Evolutionary conservation across 345 rosid genomes (phyloP).

Genomic region (Leavenworthia alabamica): DNA sequence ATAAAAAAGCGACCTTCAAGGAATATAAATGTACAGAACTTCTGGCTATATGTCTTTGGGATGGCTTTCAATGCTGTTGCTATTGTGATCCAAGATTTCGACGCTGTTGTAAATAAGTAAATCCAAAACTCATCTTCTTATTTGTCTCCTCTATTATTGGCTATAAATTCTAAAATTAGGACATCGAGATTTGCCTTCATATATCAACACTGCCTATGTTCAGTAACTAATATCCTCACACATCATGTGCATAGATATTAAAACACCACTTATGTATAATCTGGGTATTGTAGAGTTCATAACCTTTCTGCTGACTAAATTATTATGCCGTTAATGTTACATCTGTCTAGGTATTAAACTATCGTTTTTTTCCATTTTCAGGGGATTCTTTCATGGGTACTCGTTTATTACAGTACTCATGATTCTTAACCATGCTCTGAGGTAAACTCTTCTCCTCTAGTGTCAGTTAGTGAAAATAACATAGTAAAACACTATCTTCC

Average conservation of each 20-base stretch:
- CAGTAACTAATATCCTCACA: background rate
- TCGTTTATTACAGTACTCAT: constrained; percentile 71
- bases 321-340: background rate
- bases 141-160: background rate
- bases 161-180: background rate
- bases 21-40: constrained; percentile 90
- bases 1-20: constrained; percentile 88
- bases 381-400: constrained; percentile 98
- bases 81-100: constrained; percentile 83
- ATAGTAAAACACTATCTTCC: background rate
- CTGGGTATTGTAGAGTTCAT: background rate
- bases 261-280: background rate
- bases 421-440: constrained; percentile 96
- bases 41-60: constrained; percentile 93
- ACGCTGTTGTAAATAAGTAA: constrained; percentile 83
- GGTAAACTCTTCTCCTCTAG: constrained; percentile 38
- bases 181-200: background rate
- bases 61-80: constrained; percentile 93
- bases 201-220: background rate
- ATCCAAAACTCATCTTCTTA: constrained; percentile 16
- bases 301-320: background rate
- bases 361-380: constrained; percentile 25
- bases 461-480: background rate
- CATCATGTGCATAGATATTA: background rate
- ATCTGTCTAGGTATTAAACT: background rate